Evolutionary conservation across 1,139 yeast species (phyloP).

Genomic region (Suzukiozyma palmioleophila): DNA sequence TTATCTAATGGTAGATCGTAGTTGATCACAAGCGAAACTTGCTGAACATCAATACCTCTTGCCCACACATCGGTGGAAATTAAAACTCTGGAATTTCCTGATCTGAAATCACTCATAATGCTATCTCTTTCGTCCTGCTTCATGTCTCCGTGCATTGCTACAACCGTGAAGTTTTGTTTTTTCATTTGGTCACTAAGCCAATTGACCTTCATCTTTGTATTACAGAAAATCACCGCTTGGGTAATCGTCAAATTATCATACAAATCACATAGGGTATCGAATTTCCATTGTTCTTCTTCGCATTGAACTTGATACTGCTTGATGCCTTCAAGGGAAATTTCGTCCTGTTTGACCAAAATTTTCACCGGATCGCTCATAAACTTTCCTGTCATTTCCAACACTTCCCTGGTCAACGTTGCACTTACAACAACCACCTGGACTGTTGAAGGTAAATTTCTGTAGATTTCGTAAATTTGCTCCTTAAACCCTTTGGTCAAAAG

Average conservation of each 20-base stretch:
- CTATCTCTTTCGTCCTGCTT: constrained; percentile 86
- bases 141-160: constrained; percentile 97
- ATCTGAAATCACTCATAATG: constrained; percentile 82
- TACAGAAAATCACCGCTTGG: constrained; percentile 94
- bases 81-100: constrained; percentile 75
- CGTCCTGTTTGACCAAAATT: constrained; percentile 86
- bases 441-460: constrained; percentile 70
- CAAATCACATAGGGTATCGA: constrained; percentile 87
- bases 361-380: constrained; percentile 90
- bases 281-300: constrained; percentile 92
- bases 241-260: constrained; percentile 94
- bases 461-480: constrained; percentile 87
- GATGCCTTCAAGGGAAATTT: constrained; percentile 83
- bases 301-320: constrained; percentile 84
- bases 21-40: constrained; percentile 90
- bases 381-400: constrained; percentile 77
- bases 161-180: constrained; percentile 81
- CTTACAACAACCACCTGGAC: constrained; percentile 92
- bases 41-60: constrained; percentile 95
- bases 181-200: constrained; percentile 81
- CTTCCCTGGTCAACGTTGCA: constrained; percentile 87
- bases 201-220: constrained; percentile 86
- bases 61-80: constrained; percentile 98
- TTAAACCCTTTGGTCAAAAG: constrained; percentile 86
- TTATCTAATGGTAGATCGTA: constrained; percentile 83